These are phyloP conservation scores for Xylogone sp. DNA, from an alignment of 2,329 filamentous ascomycete genomes.

Conservation along the genomic window DNA sequence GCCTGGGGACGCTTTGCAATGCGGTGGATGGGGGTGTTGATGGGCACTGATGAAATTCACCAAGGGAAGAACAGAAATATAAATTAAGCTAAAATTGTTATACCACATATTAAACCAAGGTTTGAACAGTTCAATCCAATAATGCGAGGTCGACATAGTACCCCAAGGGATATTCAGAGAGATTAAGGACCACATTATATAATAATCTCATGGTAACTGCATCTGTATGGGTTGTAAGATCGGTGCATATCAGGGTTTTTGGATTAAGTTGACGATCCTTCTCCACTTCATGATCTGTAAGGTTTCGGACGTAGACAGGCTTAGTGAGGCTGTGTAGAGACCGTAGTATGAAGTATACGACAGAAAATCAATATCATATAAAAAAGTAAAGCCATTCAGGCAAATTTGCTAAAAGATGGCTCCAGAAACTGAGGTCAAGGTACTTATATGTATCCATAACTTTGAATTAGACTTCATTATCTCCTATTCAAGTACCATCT, in stretches of 20 bases:
- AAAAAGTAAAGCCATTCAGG: too few relatives aligned
- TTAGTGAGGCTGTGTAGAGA: neutral
- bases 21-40: neutral
- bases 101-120: neutral
- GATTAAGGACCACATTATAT: too few relatives aligned
- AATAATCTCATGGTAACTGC: too few relatives aligned
- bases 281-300: neutral
- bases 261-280: neutral
- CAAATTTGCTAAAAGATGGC: too few relatives aligned
- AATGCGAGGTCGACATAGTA: too few relatives aligned
- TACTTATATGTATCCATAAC: too few relatives aligned
- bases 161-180: too few relatives aligned
- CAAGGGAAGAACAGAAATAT: neutral
- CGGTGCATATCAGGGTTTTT: neutral
- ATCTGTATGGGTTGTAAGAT: neutral
- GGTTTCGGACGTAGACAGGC: neutral
- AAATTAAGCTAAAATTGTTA: neutral
- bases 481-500: too few relatives aligned
- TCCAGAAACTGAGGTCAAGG: too few relatives aligned
- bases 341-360: too few relatives aligned
- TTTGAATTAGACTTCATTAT: too few relatives aligned
- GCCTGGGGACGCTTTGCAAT: constrained; percentile 47
- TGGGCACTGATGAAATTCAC: neutral
- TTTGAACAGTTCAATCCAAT: neutral
- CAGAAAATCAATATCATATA: too few relatives aligned